Evolutionary conservation across 768 basidiomycete genomes (phyloP).

Genomic region (Mycena indigotica): DNA sequence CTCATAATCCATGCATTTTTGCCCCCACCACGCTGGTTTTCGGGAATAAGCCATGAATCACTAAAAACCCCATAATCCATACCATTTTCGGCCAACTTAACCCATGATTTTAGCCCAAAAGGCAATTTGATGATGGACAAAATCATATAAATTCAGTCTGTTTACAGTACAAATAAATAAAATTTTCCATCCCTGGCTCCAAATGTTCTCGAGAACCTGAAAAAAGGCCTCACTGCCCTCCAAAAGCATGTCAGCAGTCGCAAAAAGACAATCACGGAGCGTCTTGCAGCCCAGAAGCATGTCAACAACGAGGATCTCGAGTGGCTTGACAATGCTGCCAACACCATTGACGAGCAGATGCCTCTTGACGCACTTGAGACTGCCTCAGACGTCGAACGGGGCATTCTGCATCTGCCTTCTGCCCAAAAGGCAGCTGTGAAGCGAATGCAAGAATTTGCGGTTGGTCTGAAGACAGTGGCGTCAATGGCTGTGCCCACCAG

Average conservation of each 20-base stretch:
- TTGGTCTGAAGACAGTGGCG: not conserved
- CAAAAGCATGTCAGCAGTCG: conserved; percentile 12
- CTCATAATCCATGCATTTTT: conserved; percentile 24
- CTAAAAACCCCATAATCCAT: conserved; percentile 14
- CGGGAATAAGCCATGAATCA: conserved; percentile 19
- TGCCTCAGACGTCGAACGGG: conserved; percentile 25
- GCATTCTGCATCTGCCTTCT: conserved; percentile 5
- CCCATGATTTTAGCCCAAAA: not conserved
- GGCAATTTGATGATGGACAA: too few species aligned
- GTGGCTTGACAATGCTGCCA: conserved; percentile 27
- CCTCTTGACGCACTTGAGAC: conserved; percentile 23
- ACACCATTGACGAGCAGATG: conserved; percentile 27
- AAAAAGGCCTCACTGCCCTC: conserved; percentile 22
- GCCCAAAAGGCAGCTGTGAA: conserved; percentile 1
- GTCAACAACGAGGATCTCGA: conserved; percentile 22
- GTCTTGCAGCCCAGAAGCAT: conserved; percentile 5
- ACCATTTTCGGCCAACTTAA: not conserved
- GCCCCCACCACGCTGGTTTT: conserved; percentile 18
- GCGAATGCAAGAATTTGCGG: conserved; percentile 12
- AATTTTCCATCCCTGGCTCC: not conserved
- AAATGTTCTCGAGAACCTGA: conserved; percentile 18
- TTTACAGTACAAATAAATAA: too few species aligned
- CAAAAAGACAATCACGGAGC: conserved; percentile 1
- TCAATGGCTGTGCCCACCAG: not conserved
- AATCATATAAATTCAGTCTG: too few species aligned